phyloP scores from a whole-genome alignment of 1,284 basidiomycete genomes.

The Sanguinoderma infundibulare region DNA sequence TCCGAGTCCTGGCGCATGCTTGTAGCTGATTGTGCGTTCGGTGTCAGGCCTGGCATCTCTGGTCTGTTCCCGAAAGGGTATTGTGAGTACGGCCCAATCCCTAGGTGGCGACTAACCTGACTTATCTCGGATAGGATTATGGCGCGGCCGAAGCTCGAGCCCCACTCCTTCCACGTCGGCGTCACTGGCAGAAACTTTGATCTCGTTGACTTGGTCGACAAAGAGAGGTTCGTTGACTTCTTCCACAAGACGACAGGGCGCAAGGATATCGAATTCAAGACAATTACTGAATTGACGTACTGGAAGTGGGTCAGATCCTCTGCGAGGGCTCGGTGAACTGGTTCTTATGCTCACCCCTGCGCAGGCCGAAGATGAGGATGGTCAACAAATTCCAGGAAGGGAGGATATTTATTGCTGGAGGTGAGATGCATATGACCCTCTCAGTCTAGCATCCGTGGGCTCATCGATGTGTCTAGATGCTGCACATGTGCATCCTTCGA shows the following conservation, averaged over 20 bases:
- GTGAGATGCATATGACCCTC: conserved; percentile 23
- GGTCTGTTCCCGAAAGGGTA: conserved; percentile 25
- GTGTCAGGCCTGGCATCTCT: conserved; percentile 37
- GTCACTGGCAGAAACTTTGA: conserved; percentile 14
- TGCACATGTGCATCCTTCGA: conserved; percentile 36
- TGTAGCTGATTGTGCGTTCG: not conserved
- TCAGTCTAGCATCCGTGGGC: not conserved
- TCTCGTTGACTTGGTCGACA: conserved; percentile 6
- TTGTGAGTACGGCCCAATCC: conserved; percentile 14
- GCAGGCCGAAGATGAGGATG: conserved; percentile 44
- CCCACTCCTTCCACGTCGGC: conserved; percentile 12
- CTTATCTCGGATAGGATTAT: not conserved
- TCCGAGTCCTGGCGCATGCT: too few relatives aligned
- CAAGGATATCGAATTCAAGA: conserved; percentile 12
- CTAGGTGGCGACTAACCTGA: too few relatives aligned
- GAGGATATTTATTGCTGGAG: conserved; percentile 42
- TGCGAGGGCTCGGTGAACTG: too few relatives aligned
- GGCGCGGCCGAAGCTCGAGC: conserved; percentile 7
- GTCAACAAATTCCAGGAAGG: conserved; percentile 40
- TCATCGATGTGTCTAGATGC: conserved; percentile 15
- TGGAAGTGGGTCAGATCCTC: conserved; percentile 14
- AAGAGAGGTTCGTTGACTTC: conserved; percentile 12
- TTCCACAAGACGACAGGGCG: conserved; percentile 11
- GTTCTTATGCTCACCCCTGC: too few relatives aligned
- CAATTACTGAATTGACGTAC: conserved; percentile 3